Percentiles rank a stretch among this genome's conserved stretches.
Conservation (phyloP, 1,139 yeast species). For the Geotrichum citri-aurantii region DNA sequence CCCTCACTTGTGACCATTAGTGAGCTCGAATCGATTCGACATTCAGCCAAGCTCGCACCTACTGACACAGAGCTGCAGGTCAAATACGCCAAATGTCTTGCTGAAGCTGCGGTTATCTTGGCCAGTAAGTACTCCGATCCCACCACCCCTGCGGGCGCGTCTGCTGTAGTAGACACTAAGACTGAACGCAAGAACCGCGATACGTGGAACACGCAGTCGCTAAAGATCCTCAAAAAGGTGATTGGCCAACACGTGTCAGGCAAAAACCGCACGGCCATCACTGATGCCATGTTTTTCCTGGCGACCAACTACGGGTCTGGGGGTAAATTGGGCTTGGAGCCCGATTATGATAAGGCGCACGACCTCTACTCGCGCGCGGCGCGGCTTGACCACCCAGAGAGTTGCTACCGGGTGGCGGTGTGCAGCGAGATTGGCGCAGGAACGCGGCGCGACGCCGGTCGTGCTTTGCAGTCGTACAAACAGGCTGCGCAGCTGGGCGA, state of each 20-base stretch:
- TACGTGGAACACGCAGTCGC: slow-evolving; percentile 51
- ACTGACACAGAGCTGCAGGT: slow-evolving; percentile 26
- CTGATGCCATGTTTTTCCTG: slow-evolving; percentile 51
- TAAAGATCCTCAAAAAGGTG: slow-evolving; percentile 52
- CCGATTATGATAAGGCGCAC: slow-evolving; percentile 55
- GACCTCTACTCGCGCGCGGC: slow-evolving; percentile 56
- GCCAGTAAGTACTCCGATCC: slow-evolving; percentile 34
- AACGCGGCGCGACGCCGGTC: slow-evolving; percentile 39
- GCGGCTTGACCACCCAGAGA: slow-evolving; percentile 48
- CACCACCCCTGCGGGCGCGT: slow-evolving; percentile 25
- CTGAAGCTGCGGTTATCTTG: slow-evolving; percentile 33
- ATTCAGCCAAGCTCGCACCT: background rate
- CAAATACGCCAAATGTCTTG: slow-evolving; percentile 35
- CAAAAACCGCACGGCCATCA: slow-evolving; percentile 29
- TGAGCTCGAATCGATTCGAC: slow-evolving; percentile 31
- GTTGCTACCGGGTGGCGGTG: slow-evolving; percentile 61
- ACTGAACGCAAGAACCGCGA: slow-evolving; percentile 48
- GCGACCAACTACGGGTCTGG: slow-evolving; percentile 59
- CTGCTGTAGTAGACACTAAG: slow-evolving; percentile 36
- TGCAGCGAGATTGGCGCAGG: slow-evolving; percentile 67
- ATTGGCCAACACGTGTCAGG: slow-evolving; percentile 31
- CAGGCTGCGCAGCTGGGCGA: slow-evolving; percentile 55
- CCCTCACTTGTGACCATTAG: slow-evolving; percentile 26
- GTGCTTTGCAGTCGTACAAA: slow-evolving; percentile 49
- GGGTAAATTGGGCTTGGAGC: slow-evolving; percentile 44